Evolutionary conservation across 2,329 filamentous ascomycete genomes (phyloP).

Genomic region (Hypoxylon sp.): DNA sequence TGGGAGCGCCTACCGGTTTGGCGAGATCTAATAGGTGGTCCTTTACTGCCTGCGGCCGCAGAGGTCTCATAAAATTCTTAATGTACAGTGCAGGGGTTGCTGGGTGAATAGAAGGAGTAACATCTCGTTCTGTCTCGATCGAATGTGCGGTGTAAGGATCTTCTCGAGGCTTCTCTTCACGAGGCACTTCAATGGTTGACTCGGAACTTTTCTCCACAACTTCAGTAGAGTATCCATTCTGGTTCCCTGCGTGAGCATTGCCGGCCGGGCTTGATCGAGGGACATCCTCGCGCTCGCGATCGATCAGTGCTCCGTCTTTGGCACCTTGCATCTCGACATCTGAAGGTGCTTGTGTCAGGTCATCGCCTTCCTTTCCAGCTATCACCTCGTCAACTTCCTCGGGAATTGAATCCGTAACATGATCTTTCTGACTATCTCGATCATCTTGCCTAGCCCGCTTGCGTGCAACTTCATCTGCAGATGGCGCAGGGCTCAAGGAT

Average conservation of each 20-base stretch:
- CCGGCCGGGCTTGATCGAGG: slow-evolving; percentile 7
- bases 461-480: slow-evolving; percentile 65
- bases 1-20: slow-evolving; percentile 65
- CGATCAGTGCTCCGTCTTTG: slow-evolving; percentile 23
- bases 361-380: slow-evolving; percentile 11
- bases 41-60: slow-evolving; percentile 77
- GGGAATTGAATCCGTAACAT: slow-evolving; percentile 22
- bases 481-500: slow-evolving; percentile 73
- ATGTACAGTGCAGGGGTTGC: slow-evolving; percentile 88
- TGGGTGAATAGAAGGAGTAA: slow-evolving; percentile 75
- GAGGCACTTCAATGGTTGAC: slow-evolving; percentile 38
- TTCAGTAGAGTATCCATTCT: slow-evolving; percentile 38
- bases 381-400: slow-evolving; percentile 21
- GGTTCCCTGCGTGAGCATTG: slow-evolving; percentile 15
- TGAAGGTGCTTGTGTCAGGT: slow-evolving; percentile 12
- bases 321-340: slow-evolving; percentile 40
- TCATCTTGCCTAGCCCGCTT: slow-evolving; percentile 68
- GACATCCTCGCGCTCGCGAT: slow-evolving; percentile 24
- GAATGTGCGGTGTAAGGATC: slow-evolving; percentile 38
- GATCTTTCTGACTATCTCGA: slow-evolving; percentile 38
- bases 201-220: slow-evolving; percentile 37
- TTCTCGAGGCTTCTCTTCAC: slow-evolving; percentile 44
- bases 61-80: slow-evolving; percentile 88
- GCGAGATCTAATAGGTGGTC: slow-evolving; percentile 80
- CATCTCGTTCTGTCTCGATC: slow-evolving; percentile 53